These are phyloP conservation scores for Tolypocladium tundrense DNA, from an alignment of 2,329 filamentous ascomycete genomes.

Conservation along the genomic window DNA sequence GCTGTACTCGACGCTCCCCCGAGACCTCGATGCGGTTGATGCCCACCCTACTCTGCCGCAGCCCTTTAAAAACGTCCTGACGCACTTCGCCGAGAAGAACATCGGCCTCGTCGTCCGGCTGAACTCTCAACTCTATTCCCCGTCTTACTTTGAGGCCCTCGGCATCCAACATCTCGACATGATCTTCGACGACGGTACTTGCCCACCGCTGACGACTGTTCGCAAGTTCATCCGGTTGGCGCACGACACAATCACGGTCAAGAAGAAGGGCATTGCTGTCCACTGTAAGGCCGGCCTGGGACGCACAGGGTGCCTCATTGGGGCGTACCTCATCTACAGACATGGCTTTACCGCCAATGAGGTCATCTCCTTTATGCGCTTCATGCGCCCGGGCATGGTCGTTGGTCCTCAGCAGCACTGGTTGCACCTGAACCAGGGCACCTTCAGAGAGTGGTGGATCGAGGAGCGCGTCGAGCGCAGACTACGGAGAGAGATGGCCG, in stretches of 20 bases:
- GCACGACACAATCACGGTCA: constrained; percentile 85
- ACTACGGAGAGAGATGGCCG: constrained; percentile 48
- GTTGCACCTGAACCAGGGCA: constrained; percentile 92
- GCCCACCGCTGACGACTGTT: constrained; percentile 79
- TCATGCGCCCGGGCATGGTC: constrained; percentile 98
- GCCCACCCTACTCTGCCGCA: constrained; percentile 60
- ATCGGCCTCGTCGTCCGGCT: constrained; percentile 90
- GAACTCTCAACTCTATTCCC: constrained; percentile 92
- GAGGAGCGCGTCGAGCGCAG: constrained; percentile 72
- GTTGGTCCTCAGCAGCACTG: constrained; percentile 98
- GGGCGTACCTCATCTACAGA: constrained; percentile 93
- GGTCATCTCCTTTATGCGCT: constrained; percentile 95
- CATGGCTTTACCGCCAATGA: constrained; percentile 97
- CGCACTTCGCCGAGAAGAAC: constrained; percentile 77
- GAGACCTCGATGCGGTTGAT: constrained; percentile 62
- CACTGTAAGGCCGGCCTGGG: constrained; percentile 98
- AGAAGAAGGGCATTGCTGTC: constrained; percentile 88
- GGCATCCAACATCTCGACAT: constrained; percentile 96
- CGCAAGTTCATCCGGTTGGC: constrained; percentile 90
- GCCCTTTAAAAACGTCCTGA: constrained; percentile 92
- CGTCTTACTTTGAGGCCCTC: constrained; percentile 91
- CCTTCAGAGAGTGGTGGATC: constrained; percentile 98
- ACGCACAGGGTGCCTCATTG: constrained; percentile 90
- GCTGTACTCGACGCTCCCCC: constrained; percentile 63
- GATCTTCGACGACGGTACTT: constrained; percentile 99